These are phyloP conservation scores for Plasmodium vivax DNA, from an alignment of 169 alveolate species.

Conservation along the genomic window DNA sequence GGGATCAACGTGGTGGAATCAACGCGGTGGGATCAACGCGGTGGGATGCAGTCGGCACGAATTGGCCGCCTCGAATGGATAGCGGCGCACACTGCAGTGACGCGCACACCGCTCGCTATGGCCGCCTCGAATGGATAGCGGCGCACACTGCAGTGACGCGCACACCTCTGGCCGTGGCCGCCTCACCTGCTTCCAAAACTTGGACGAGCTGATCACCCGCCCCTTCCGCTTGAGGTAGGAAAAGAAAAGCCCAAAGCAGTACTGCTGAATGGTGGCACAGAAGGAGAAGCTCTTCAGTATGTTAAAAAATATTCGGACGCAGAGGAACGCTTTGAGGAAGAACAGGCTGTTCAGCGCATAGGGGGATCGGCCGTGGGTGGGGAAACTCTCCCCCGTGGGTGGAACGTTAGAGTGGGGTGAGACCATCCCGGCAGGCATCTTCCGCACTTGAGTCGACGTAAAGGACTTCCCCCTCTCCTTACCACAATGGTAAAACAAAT, in stretches of 20 bases:
- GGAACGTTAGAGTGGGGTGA: not conserved
- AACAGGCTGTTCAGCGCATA: slow-evolving; percentile 27
- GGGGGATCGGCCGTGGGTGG: not conserved
- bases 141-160: not conserved
- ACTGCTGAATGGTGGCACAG: slow-evolving; percentile 32
- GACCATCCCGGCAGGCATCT: not conserved
- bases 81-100: not conserved
- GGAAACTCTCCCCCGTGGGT: not conserved
- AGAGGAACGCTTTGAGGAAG: slow-evolving; percentile 57
- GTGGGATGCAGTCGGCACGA: not conserved
- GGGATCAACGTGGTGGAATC: too few relatives aligned
- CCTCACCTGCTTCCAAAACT: slow-evolving; percentile 65
- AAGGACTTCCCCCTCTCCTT: not conserved
- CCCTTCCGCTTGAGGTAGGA: slow-evolving; percentile 1
- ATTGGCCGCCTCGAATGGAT: not conserved
- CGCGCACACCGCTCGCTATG: not conserved
- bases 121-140: not conserved
- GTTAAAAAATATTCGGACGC: slow-evolving; percentile 50
- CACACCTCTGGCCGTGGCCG: not conserved
- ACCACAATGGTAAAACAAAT: slow-evolving; percentile 1
- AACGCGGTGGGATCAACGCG: not conserved
- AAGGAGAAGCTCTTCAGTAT: slow-evolving; percentile 42
- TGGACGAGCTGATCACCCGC: slow-evolving; percentile 4
- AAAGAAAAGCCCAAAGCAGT: slow-evolving; percentile 54
- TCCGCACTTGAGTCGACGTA: not conserved